These are phyloP conservation scores for Metarhizium sp. DNA, from an alignment of 2,329 filamentous ascomycete genomes.

Conservation along the genomic window DNA sequence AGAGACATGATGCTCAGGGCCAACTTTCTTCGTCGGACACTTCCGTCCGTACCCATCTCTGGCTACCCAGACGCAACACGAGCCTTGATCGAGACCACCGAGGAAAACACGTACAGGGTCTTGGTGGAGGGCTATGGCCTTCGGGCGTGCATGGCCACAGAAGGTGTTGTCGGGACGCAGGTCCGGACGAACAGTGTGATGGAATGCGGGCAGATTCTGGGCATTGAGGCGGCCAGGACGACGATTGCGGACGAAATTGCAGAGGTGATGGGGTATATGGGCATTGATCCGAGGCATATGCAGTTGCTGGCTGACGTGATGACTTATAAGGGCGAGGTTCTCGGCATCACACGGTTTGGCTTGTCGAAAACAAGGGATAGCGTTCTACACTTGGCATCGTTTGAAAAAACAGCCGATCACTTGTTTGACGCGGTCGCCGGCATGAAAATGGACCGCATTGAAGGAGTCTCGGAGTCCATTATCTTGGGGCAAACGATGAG, in stretches of 20 bases:
- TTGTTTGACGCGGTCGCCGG: conserved; percentile 86
- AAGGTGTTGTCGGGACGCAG: conserved; percentile 70
- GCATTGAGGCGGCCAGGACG: conserved; percentile 83
- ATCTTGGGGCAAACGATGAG: conserved; percentile 95
- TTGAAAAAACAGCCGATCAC: conserved; percentile 97
- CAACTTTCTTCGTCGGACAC: conserved; percentile 70
- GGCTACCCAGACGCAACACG: conserved; percentile 79
- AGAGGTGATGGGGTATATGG: conserved; percentile 85
- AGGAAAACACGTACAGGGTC: conserved; percentile 58
- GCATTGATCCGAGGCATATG: conserved; percentile 95
- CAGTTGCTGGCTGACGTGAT: conserved; percentile 92
- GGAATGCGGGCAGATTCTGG: conserved; percentile 77
- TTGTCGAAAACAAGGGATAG: conserved; percentile 92
- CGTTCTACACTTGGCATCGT: conserved; percentile 85
- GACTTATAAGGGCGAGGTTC: conserved; percentile 94
- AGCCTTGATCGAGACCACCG: conserved; percentile 78
- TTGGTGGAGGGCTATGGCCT: conserved; percentile 93
- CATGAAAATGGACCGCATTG: conserved; percentile 81
- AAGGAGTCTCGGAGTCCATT: conserved; percentile 92
- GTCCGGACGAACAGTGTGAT: conserved; percentile 79
- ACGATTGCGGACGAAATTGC: conserved; percentile 86
- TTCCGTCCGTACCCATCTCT: conserved; percentile 74
- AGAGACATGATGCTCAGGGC: conserved; percentile 59
- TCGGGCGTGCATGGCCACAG: conserved; percentile 80
- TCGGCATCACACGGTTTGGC: conserved; percentile 93